Evolutionary conservation across 805 yeast species (phyloP).

Genomic region (Kregervanrija fluxuum): DNA sequence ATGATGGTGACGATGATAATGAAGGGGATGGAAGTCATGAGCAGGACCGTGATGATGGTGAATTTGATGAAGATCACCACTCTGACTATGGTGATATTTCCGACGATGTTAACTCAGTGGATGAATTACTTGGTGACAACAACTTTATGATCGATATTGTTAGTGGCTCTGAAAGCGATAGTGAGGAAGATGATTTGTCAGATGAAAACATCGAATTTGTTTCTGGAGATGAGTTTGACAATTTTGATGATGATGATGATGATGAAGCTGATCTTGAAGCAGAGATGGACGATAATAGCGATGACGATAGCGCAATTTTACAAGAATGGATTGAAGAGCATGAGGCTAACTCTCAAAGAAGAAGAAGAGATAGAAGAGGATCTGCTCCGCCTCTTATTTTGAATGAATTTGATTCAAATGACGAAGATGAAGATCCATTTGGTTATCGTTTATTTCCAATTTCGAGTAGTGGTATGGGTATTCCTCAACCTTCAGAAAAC

Average conservation of each 20-base stretch:
- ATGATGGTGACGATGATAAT: conserved; percentile 25
- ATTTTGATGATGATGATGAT: conserved; percentile 16
- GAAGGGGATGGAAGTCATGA: not conserved
- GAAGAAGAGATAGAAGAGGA: conserved; percentile 11
- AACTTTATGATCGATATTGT: conserved; percentile 24
- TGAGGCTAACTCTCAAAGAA: conserved; percentile 17
- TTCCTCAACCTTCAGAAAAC: too few species aligned
- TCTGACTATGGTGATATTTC: conserved; percentile 6
- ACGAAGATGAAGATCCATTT: not conserved
- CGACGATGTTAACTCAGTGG: conserved; percentile 14
- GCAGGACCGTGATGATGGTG: conserved; percentile 18
- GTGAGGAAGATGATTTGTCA: conserved; percentile 18
- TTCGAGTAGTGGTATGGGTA: too few species aligned
- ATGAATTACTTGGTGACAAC: conserved; percentile 19
- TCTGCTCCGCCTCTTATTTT: conserved; percentile 1
- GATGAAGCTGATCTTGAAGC: conserved; percentile 13
- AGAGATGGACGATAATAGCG: conserved; percentile 14
- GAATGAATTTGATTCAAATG: not conserved
- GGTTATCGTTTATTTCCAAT: too few species aligned
- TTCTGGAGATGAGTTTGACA: too few species aligned
- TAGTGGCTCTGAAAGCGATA: conserved; percentile 9
- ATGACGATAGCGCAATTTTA: conserved; percentile 25
- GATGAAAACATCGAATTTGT: conserved; percentile 18
- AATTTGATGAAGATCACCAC: not conserved
- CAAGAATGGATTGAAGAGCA: conserved; percentile 28